phyloP scores from a whole-genome alignment of 257 asterid species.

The Haberlea rhodopensis region DNA sequence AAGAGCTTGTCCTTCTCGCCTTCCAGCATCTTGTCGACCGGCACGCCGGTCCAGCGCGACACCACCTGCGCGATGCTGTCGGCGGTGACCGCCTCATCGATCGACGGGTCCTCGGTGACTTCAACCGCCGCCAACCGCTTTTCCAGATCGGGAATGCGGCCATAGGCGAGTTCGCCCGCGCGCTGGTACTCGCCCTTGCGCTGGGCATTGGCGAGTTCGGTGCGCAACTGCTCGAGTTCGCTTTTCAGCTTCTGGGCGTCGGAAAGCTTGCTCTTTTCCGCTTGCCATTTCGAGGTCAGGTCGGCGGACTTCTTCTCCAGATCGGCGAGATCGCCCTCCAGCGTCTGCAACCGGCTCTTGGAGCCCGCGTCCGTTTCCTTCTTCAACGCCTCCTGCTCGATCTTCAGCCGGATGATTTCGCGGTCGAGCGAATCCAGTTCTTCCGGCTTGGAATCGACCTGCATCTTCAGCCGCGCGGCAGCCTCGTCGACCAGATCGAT shows the following conservation, averaged over 20 bases:
- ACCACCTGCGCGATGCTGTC: constrained; percentile 83
- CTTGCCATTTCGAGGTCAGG: too few relatives aligned
- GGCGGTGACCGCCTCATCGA: constrained; percentile 83
- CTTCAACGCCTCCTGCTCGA: constrained; percentile 83
- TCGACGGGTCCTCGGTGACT: constrained; percentile 78
- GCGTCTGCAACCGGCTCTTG: constrained; percentile 52
- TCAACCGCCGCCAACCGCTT: constrained; percentile 67
- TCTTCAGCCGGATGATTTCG: constrained; percentile 74
- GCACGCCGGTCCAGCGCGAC: constrained; percentile 93
- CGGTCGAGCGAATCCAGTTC: constrained; percentile 89
- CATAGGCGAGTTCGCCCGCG: constrained; percentile 34
- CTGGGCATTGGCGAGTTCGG: too few relatives aligned
- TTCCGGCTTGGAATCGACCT: constrained; percentile 89
- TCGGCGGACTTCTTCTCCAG: too few relatives aligned
- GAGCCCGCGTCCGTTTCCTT: constrained; percentile 89
- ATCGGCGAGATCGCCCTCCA: too few relatives aligned
- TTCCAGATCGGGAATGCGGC: constrained; percentile 75
- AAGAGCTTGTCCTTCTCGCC: constrained; percentile 80
- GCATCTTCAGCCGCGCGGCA: constrained; percentile 93
- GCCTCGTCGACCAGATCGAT: constrained; percentile 95
- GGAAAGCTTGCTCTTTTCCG: too few relatives aligned
- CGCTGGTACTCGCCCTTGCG: too few relatives aligned
- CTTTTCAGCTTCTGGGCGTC: too few relatives aligned
- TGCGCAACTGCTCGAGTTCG: too few relatives aligned
- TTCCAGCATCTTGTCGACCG: constrained; percentile 78